Evolutionary conservation across 169 alveolate species (phyloP).

Genomic region (Cryptosporidium meleagridis): DNA sequence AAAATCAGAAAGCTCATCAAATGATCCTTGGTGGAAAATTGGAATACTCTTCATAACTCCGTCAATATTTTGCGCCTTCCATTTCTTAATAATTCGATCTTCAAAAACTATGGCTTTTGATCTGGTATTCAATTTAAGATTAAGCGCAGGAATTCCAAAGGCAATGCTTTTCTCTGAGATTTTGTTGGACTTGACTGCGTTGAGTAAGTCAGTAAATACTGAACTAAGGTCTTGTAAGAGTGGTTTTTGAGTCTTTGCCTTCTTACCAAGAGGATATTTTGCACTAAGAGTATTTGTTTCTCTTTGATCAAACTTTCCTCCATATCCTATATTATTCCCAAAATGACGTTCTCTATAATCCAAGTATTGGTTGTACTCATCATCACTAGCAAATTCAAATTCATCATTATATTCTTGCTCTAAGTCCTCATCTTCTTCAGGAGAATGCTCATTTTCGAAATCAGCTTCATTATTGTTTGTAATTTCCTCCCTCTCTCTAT

Average conservation of each 20-base stretch:
- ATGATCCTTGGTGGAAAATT: slow-evolving; percentile 16
- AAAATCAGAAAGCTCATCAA: not conserved
- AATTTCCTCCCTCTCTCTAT: not conserved
- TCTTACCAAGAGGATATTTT: slow-evolving; percentile 51
- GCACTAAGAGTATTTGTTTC: not conserved
- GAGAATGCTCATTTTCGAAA: not conserved
- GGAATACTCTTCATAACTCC: slow-evolving; percentile 52
- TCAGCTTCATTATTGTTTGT: not conserved
- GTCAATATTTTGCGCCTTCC: slow-evolving; percentile 40
- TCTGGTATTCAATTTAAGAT: slow-evolving; percentile 28
- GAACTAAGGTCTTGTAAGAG: slow-evolving; percentile 47
- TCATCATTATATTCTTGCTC: slow-evolving; percentile 58
- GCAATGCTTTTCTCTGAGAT: slow-evolving; percentile 12
- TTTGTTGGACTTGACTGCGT: slow-evolving; percentile 26
- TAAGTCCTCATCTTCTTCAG: slow-evolving; percentile 14
- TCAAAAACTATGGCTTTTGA: slow-evolving; percentile 30
- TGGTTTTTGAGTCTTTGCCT: not conserved
- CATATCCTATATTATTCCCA: not conserved
- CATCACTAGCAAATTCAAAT: slow-evolving; percentile 34
- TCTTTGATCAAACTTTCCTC: not conserved
- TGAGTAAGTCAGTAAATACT: slow-evolving; percentile 48
- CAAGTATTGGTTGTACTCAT: slow-evolving; percentile 39
- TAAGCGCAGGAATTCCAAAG: slow-evolving; percentile 5
- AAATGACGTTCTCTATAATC: slow-evolving; percentile 15
- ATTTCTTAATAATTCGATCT: slow-evolving; percentile 49